Base-by-base conservation (phyloP, 169 alveolate genomes). In the Plasmodium gonderi region DNA sequence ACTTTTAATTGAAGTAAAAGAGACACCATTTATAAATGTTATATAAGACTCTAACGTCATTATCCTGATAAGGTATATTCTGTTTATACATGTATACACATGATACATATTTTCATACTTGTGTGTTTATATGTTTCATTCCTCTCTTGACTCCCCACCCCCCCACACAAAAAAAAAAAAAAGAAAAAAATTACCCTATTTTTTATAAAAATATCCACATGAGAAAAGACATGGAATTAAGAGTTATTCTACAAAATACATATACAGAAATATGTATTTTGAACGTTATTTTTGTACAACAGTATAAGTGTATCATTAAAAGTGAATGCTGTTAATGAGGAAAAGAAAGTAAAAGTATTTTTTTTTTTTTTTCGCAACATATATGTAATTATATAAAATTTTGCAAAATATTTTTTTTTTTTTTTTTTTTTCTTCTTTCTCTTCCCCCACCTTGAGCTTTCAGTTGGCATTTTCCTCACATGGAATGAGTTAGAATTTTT, bases 401-500 rank as follows among this genome's bases (percentile, higher is more conserved):
- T 20, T 60, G 40, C 72, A 14, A 76, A 26, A 76, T 29, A 3
- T 23, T 42, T 76, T 20, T 40, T 36, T 74, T 36, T 74, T 26
- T 65, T 29, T 80, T 80, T 81, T 44, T 81, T 81, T 45, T 65
- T 68, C 14, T 23, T 42, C 33, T 42, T n/a, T 20, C 11, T 5
- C 9, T 14, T 65, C n/a, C 51, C 60, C 54, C 38, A n/a, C 76
- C 26, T 29, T 72, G 74, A 31, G 68, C 72, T 23, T 26, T 40
- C 45, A 14, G 51, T 51, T 81, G 40, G 67, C 54, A 40, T 64
- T 68, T 68, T 69, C 67, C 26, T 69, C 38, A 81, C 60, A 36
- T 40, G 38, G 60, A 49, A 68, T 74, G 79, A 45, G 33, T 33
- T 74, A 42, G 51, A 7, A 44, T 69, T 81, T 67, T 36, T 31